phyloP scores from a whole-genome alignment of 106 monocot genomes.

The Allium fistulosum region DNA sequence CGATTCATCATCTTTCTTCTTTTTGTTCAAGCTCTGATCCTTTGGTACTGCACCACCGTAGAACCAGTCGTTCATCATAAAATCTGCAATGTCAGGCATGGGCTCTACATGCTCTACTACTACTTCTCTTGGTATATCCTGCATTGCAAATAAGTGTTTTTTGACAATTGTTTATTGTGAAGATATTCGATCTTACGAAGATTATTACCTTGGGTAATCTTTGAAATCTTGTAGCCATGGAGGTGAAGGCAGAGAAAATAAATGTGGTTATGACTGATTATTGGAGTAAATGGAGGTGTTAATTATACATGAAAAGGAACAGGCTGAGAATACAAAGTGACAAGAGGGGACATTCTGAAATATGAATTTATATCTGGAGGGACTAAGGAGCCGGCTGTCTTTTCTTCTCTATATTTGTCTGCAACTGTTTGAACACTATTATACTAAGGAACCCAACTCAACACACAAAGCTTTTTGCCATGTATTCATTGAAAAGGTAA shows the following conservation, averaged over 20 bases:
- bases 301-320: neutral
- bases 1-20: neutral
- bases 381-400: neutral
- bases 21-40: neutral
- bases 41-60: constrained; percentile 13
- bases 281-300: neutral
- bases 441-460: too few species aligned
- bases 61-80: constrained; percentile 47
- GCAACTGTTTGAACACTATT: neutral
- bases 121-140: neutral
- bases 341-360: neutral
- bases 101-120: neutral
- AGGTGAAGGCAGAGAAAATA: neutral
- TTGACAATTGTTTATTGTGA: neutral
- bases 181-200: neutral
- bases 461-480: too few species aligned
- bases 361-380: neutral
- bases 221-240: constrained; percentile 12
- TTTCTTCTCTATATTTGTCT: neutral
- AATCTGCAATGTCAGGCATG: constrained; percentile 21
- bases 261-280: neutral
- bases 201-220: neutral
- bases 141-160: neutral
- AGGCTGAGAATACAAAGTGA: constrained; percentile 1
- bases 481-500: too few species aligned